These are phyloP conservation scores for Fusarium vanettenii DNA, from an alignment of 2,329 filamentous ascomycete species.

Conservation along the genomic window DNA sequence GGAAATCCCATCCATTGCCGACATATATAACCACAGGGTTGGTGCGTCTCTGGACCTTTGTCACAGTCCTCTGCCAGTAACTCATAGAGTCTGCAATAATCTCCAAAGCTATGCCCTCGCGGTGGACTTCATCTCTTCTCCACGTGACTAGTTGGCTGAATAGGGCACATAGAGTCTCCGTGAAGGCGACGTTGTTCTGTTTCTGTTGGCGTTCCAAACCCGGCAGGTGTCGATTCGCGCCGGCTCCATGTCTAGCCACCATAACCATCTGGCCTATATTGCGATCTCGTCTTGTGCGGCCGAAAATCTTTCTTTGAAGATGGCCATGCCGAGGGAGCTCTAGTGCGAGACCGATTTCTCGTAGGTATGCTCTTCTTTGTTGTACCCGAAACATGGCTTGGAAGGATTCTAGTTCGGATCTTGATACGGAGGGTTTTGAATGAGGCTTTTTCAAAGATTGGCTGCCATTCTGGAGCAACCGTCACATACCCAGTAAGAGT, in stretches of 20 bases:
- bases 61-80: conserved; percentile 4
- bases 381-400: neutral
- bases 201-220: neutral
- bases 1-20: neutral
- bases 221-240: neutral
- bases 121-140: neutral
- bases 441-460: neutral
- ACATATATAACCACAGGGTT: neutral
- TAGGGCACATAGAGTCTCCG: neutral
- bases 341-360: neutral
- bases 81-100: conserved; percentile 1
- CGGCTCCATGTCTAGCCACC: neutral
- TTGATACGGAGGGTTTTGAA: neutral
- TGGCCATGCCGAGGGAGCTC: neutral
- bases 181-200: neutral
- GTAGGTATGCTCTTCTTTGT: neutral
- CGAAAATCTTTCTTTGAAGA: neutral
- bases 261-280: neutral
- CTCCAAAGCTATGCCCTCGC: neutral
- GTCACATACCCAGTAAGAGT: neutral
- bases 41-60: neutral
- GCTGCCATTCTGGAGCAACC: neutral
- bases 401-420: neutral
- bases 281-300: neutral
- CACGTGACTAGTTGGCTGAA: neutral